These are phyloP conservation scores for Chamaecyparis obtusa DNA, from an alignment of 75 land plant species.

Conservation along the genomic window DNA sequence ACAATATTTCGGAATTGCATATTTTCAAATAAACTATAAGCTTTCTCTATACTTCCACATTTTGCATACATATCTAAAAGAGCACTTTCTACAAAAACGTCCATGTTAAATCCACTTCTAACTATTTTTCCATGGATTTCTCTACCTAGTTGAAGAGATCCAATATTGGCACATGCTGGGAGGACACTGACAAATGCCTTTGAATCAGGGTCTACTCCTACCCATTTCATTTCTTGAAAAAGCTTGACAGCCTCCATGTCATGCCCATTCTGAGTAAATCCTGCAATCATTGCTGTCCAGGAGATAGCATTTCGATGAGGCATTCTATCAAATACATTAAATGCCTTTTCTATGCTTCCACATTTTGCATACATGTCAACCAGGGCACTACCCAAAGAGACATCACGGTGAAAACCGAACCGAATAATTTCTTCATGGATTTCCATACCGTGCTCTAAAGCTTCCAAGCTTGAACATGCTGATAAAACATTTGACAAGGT, in stretches of 20 bases:
- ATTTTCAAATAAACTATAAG: conserved; percentile 27
- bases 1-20: conserved; percentile 40
- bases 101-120: conserved; percentile 32
- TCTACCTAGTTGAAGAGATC: conserved; percentile 34
- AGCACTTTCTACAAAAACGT: conserved; percentile 41
- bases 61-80: conserved; percentile 59
- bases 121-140: conserved; percentile 42
- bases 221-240: conserved; percentile 38
- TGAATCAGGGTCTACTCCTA: conserved; percentile 42
- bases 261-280: conserved; percentile 59
- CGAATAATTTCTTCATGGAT: conserved; percentile 49
- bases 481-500: conserved; percentile 39
- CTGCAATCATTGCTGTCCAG: conserved; percentile 61
- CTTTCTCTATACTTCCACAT: conserved; percentile 41
- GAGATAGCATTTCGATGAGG: conserved; percentile 30
- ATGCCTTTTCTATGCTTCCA: conserved; percentile 41
- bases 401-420: conserved; percentile 32
- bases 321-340: conserved; percentile 31
- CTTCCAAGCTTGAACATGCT: conserved; percentile 39
- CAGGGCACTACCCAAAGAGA: conserved; percentile 36
- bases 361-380: conserved; percentile 70
- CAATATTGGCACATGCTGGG: conserved; percentile 44
- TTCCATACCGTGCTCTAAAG: conserved; percentile 53
- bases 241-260: conserved; percentile 41
- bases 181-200: conserved; percentile 56